These are phyloP conservation scores for Phytophthora colocasiae DNA, from an alignment of 352 stramenopile species.

Conservation along the genomic window DNA sequence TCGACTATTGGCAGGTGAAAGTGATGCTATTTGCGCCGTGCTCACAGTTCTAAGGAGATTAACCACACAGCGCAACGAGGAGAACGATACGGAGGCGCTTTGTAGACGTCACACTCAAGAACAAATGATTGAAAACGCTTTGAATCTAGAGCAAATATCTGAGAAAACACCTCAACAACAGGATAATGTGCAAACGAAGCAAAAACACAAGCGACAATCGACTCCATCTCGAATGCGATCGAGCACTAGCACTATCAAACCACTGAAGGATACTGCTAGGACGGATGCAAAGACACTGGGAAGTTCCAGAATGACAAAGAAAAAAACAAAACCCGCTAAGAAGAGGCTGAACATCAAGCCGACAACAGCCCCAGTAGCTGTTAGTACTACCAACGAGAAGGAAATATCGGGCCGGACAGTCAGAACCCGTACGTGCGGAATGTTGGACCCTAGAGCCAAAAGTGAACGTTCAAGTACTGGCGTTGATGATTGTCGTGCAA, in stretches of 20 bases:
- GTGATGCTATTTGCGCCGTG: conserved; percentile 52
- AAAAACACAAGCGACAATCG: conserved; percentile 2
- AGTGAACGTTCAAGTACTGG: neutral
- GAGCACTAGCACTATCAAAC: neutral
- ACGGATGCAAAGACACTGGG: neutral
- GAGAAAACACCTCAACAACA: neutral
- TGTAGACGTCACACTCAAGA: conserved; percentile 8
- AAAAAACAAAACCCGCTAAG: conserved; percentile 10
- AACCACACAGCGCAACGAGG: conserved; percentile 4
- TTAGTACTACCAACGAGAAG: neutral
- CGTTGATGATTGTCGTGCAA: conserved; percentile 8
- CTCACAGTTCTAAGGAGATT: conserved; percentile 55
- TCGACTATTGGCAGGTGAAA: conserved; percentile 44
- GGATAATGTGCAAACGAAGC: too few species aligned
- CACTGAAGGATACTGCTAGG: neutral
- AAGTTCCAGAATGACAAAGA: conserved; percentile 5
- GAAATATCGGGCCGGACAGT: conserved; percentile 9
- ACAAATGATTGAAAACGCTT: conserved; percentile 15
- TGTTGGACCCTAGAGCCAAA: conserved; percentile 43
- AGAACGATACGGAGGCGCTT: conserved; percentile 5
- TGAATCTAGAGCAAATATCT: conserved; percentile 5
- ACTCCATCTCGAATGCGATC: conserved; percentile 13
- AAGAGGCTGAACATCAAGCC: neutral
- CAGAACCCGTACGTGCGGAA: conserved; percentile 44
- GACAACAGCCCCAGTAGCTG: neutral